Evolutionary conservation across 2,329 filamentous ascomycete genomes (phyloP), one percentile per base, ranked within the genome.

Genomic region (Colletotrichum sublineola): DNA sequence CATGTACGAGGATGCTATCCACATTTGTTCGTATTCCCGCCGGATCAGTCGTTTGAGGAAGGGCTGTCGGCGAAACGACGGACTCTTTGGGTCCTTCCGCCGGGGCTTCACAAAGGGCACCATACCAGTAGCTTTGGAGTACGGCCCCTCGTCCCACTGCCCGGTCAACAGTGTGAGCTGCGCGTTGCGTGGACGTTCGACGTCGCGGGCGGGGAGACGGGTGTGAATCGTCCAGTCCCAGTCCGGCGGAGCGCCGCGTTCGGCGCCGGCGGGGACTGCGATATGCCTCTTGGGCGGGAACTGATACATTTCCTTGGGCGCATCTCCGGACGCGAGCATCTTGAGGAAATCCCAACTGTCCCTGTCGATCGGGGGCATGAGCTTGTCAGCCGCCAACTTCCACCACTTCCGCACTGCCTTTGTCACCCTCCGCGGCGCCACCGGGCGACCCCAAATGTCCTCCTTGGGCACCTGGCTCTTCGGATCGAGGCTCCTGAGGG

Each of bases 311-410:
- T 74, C 71, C 60, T 77, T 76, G 2, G 77, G 77, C 12, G 83
- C 83, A 36, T 80, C 79, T 1, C 86, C 89, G 9, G 76, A 74
- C 3, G 83, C 83, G 46, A 92, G 75, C 33, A 80, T 79, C n/a
- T 79, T 79, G n/a, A 92, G 79, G 18, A 84, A 77, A 18, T 90
- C 83, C 89, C 89, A 92, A 76, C 91, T 88, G 24, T 82, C 80
- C 38, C 78, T 80, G 8, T 84, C 83, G 20, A 92, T 70, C 0
- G 90, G 90, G n/a, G 88, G 87, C 75, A 89, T 80, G 8, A 90
- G 73, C 71, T 85, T 87, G 15, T 83, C 78, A 0, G 85, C 80
- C 20, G 82, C 76, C 5, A 68, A 68, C 48, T 79, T 83, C 86
- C 88, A 92, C 81, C 85, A 87, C 31, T 79, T 82, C 38, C 81